phyloP scores from a whole-genome alignment of 2,329 filamentous ascomycete genomes.

The Neonectria coccinea region DNA sequence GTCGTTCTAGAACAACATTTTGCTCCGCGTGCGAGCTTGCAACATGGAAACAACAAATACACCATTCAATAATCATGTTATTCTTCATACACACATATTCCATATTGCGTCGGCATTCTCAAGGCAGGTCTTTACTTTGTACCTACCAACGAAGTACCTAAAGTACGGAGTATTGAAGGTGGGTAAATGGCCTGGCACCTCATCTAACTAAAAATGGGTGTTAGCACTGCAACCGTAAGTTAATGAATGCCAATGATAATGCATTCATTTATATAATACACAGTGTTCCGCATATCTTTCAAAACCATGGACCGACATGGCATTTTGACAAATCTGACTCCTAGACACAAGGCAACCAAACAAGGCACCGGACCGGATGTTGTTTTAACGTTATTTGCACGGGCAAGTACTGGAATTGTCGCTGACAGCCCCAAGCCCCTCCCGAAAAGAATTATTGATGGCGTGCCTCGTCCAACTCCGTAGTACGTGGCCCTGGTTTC shows the following conservation, averaged over 20 bases:
- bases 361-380: neutral
- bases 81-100: neutral
- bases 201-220: neutral
- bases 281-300: neutral
- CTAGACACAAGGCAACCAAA: neutral
- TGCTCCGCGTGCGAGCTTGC: neutral
- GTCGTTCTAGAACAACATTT: neutral
- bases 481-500: conserved; percentile 27
- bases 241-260: too few species aligned
- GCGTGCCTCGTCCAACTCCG: conserved; percentile 22
- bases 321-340: neutral
- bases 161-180: neutral
- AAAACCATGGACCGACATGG: neutral
- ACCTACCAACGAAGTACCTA: neutral
- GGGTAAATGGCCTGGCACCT: neutral
- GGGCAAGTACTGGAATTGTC: neutral
- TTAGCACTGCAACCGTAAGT: neutral
- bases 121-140: neutral
- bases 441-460: conserved; percentile 11
- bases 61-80: neutral
- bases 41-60: neutral
- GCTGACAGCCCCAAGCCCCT: neutral
- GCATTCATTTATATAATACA: too few species aligned
- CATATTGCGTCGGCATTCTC: neutral
- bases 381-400: neutral